Conservation (phyloP, 2,329 filamentous ascomycete species). For the Ramichloridium luteum region DNA sequence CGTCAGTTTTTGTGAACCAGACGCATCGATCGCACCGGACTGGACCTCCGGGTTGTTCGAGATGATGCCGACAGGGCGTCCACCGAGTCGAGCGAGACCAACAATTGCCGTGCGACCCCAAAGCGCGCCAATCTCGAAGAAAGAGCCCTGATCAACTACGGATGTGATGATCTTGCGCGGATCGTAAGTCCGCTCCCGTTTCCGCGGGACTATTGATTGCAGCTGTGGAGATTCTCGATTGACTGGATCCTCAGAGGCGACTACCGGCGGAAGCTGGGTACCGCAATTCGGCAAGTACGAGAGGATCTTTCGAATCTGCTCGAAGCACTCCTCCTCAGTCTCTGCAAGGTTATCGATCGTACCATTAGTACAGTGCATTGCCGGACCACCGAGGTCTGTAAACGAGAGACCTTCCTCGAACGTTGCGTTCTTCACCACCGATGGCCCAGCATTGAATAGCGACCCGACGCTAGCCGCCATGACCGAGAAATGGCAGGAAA, state of each 20-base stretch:
- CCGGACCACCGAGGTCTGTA: slow-evolving; percentile 47
- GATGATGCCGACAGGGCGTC: slow-evolving; percentile 47
- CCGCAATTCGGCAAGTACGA: slow-evolving; percentile 48
- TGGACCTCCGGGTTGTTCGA: slow-evolving; percentile 50
- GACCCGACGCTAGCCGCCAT: slow-evolving; percentile 52
- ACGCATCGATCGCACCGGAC: slow-evolving; percentile 48
- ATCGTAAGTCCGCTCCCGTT: slow-evolving; percentile 49
- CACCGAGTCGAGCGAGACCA: slow-evolving; percentile 46
- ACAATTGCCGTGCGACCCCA: slow-evolving; percentile 52
- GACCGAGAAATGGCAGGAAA: slow-evolving; percentile 51
- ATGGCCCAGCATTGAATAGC: slow-evolving; percentile 52
- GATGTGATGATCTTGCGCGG: slow-evolving; percentile 44
- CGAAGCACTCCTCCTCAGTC: slow-evolving; percentile 49
- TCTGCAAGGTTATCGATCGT: slow-evolving; percentile 53
- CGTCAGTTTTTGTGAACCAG: slow-evolving; percentile 49
- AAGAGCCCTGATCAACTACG: slow-evolving; percentile 44
- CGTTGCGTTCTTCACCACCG: slow-evolving; percentile 49
- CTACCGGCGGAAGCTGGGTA: slow-evolving; percentile 39
- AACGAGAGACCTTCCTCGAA: slow-evolving; percentile 51
- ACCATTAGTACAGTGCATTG: slow-evolving; percentile 52
- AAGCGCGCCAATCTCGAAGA: slow-evolving; percentile 52
- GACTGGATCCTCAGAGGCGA: slow-evolving; percentile 35
- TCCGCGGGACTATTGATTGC: slow-evolving; percentile 45
- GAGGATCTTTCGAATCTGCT: slow-evolving; percentile 46
- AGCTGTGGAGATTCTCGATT: slow-evolving; percentile 38